Evolutionary conservation across 352 stramenopile genomes (phyloP).

Genomic region (Pythium coloratum): DNA sequence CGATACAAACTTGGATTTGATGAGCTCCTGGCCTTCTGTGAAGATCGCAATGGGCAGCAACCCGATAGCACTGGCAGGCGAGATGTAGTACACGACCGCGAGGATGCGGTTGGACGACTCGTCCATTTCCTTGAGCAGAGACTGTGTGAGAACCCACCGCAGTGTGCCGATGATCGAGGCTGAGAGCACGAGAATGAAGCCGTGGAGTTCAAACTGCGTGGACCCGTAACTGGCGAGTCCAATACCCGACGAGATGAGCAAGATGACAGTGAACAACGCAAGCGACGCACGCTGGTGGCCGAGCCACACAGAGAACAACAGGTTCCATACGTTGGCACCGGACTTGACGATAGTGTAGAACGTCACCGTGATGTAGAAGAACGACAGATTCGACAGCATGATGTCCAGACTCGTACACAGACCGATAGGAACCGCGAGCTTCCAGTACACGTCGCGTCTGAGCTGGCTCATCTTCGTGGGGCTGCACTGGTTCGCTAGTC

Average conservation of each 20-base stretch:
- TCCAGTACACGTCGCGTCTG: conserved; percentile 48
- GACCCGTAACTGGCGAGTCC: conserved; percentile 72
- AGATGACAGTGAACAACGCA: conserved; percentile 50
- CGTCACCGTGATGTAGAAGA: conserved; percentile 86
- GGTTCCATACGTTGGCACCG: conserved; percentile 75
- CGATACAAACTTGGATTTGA: conserved; percentile 57
- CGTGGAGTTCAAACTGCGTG: conserved; percentile 69
- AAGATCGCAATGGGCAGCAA: conserved; percentile 69
- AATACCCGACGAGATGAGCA: conserved; percentile 73
- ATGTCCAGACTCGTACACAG: conserved; percentile 84
- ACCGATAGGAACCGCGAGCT: conserved; percentile 73
- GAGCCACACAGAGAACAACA: conserved; percentile 80
- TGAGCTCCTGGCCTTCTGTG: conserved; percentile 48
- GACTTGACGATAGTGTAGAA: conserved; percentile 89
- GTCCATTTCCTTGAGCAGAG: conserved; percentile 66
- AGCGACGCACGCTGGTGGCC: conserved; percentile 67
- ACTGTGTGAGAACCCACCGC: conserved; percentile 85
- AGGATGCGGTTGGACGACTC: conserved; percentile 63
- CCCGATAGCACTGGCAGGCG: conserved; percentile 63
- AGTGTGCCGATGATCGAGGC: conserved; percentile 75
- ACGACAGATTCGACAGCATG: conserved; percentile 79
- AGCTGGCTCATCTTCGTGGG: conserved; percentile 35
- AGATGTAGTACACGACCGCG: conserved; percentile 84
- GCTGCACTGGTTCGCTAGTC: conserved; percentile 52
- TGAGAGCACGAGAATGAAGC: conserved; percentile 69